A percentile compares a stretch with the other conserved stretches of the same genome.
Evolutionary conservation across 2,329 filamentous ascomycete species (phyloP).

Genomic region (Xylaria sp.): DNA sequence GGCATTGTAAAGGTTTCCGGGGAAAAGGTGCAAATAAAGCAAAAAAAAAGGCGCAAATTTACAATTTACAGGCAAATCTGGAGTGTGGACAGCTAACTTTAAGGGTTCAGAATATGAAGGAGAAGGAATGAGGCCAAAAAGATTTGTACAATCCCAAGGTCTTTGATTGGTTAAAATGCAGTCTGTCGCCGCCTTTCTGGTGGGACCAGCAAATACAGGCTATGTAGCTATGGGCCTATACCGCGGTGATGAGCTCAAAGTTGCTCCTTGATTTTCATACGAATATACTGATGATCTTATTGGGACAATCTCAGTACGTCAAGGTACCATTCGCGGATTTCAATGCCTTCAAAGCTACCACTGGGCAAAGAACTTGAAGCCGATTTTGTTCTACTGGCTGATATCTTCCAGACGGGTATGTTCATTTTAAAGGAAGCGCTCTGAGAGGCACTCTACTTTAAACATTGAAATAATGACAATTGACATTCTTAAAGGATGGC

Average conservation of each 20-base stretch:
- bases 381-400: constrained; percentile 27
- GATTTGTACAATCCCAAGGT: too few relatives aligned
- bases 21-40: not conserved
- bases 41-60: not conserved
- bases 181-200: too few relatives aligned
- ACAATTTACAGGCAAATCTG: too few relatives aligned
- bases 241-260: constrained; percentile 3
- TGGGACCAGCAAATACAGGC: not conserved
- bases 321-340: constrained; percentile 28
- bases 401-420: constrained; percentile 28
- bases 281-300: not conserved
- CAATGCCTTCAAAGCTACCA: constrained; percentile 24
- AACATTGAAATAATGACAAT: not conserved
- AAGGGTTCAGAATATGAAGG: too few relatives aligned
- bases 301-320: constrained; percentile 25
- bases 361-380: constrained; percentile 24
- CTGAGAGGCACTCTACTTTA: not conserved
- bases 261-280: not conserved
- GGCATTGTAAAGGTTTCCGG: constrained; percentile 29
- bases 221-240: constrained; percentile 29
- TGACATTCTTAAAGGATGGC: constrained; percentile 10
- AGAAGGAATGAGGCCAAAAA: too few relatives aligned
- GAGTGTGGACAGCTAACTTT: too few relatives aligned
- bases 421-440: too few relatives aligned
- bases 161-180: too few relatives aligned